A percentile compares a stretch with the other conserved stretches of the same genome.
Conservation (phyloP, 2,329 filamentous ascomycete genomes). For the Colletotrichum sp. region DNA sequence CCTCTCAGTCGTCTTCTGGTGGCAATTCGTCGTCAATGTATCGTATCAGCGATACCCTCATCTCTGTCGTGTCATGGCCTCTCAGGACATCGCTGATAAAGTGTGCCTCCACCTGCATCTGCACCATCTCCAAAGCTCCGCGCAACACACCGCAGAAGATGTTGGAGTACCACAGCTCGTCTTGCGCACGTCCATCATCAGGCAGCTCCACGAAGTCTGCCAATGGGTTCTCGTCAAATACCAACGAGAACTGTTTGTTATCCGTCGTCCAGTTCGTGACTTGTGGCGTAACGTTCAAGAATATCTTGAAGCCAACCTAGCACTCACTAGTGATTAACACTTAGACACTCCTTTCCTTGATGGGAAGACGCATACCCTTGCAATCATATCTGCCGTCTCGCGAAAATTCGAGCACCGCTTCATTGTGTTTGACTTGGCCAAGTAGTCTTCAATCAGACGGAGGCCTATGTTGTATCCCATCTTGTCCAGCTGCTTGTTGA, state of each 20-base stretch:
- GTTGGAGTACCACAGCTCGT: slow-evolving; percentile 98
- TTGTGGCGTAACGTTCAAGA: slow-evolving; percentile 92
- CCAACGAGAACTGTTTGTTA: slow-evolving; percentile 92
- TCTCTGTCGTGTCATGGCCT: slow-evolving; percentile 96
- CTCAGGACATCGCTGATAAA: slow-evolving; percentile 93
- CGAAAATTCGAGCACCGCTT: slow-evolving; percentile 90
- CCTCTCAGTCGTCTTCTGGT: slow-evolving; percentile 83
- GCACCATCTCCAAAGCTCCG: slow-evolving; percentile 96
- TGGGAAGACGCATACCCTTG: slow-evolving; percentile 65
- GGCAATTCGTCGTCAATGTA: slow-evolving; percentile 99
- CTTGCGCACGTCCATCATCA: slow-evolving; percentile 92
- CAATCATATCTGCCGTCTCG: slow-evolving; percentile 96
- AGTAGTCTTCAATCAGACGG: slow-evolving; percentile 94
- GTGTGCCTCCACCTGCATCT: slow-evolving; percentile 98
- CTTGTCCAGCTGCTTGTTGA: slow-evolving; percentile 97
- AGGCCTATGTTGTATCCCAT: slow-evolving; percentile 99
- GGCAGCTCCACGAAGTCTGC: slow-evolving; percentile 98
- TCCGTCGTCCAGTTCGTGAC: slow-evolving; percentile 96
- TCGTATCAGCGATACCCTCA: slow-evolving; percentile 88
- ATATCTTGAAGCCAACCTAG: slow-evolving; percentile 98
- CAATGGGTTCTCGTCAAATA: slow-evolving; percentile 96
- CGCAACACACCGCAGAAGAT: slow-evolving; percentile 92
- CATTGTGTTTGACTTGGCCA: slow-evolving; percentile 91
- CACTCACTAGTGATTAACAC: slow-evolving; percentile 21
- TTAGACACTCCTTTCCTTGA: neutral